Percentiles rank a stretch among this genome's conserved stretches.
Evolutionary conservation across 305 asterid genomes (phyloP).

Genomic region (Lippia alba): DNA sequence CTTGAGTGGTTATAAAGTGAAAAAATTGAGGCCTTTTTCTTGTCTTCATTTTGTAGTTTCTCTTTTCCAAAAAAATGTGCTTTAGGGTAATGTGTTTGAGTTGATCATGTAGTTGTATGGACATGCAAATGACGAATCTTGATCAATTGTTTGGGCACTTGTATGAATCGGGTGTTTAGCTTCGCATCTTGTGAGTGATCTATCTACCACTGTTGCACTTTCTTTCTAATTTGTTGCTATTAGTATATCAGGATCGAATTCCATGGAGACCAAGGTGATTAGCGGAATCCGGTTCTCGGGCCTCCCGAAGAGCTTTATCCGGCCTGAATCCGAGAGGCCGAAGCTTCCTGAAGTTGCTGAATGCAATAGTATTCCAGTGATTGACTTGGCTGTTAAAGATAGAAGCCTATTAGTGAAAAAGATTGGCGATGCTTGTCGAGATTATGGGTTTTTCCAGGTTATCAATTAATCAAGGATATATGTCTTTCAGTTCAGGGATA

Average conservation of each 20-base stretch:
- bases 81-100: neutral
- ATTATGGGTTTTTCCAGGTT: conserved; percentile 81
- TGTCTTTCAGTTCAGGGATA: too few relatives aligned
- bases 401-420: conserved; percentile 35
- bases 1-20: neutral
- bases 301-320: conserved; percentile 63
- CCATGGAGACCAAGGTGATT: conserved; percentile 54
- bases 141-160: too few relatives aligned
- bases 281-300: conserved; percentile 52
- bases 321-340: conserved; percentile 70
- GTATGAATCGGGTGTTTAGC: too few relatives aligned
- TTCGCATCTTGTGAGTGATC: too few relatives aligned
- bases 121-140: too few relatives aligned
- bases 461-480: neutral
- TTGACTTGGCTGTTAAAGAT: conserved; percentile 51
- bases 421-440: conserved; percentile 57
- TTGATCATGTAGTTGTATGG: too few relatives aligned
- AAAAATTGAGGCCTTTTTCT: neutral
- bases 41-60: neutral
- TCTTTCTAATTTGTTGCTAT: too few relatives aligned
- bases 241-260: neutral
- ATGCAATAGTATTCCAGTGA: conserved; percentile 55
- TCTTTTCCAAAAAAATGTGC: neutral
- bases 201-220: too few relatives aligned
- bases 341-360: conserved; percentile 48